Evolutionary conservation across 805 yeast genomes (phyloP).

Genomic region (Clavispora santaluciae): DNA sequence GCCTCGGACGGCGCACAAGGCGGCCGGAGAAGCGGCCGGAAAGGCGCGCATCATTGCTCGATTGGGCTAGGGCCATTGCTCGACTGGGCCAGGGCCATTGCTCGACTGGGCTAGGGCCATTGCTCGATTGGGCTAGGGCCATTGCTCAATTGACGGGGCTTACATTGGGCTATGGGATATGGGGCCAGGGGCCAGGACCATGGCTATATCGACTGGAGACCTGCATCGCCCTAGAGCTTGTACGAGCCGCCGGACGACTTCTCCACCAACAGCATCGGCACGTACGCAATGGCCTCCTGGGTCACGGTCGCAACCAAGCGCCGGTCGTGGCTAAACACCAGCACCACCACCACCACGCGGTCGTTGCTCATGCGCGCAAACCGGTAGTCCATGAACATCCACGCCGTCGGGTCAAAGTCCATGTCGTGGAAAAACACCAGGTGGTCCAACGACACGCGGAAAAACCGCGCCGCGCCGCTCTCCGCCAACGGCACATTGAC

Average conservation of each 20-base stretch:
- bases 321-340: slow-evolving; percentile 24
- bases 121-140: no score
- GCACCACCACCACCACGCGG: slow-evolving; percentile 27
- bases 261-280: slow-evolving; percentile 11
- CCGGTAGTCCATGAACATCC: slow-evolving; percentile 32
- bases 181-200: no score
- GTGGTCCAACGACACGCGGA: slow-evolving; percentile 38
- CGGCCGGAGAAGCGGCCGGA: no score
- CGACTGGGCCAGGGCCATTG: no score
- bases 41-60: no score
- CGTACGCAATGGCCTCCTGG: slow-evolving; percentile 30
- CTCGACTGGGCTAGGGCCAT: no score
- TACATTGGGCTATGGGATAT: no score
- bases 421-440: slow-evolving; percentile 31
- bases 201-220: no score
- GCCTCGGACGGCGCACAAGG: no score
- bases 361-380: slow-evolving; percentile 30
- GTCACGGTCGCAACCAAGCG: slow-evolving; percentile 25
- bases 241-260: slow-evolving; percentile 9
- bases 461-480: slow-evolving; percentile 17
- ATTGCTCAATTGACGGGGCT: no score
- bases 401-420: slow-evolving; percentile 32
- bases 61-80: no score
- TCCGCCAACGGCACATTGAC: slow-evolving; percentile 18
- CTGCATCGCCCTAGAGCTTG: slow-evolving; percentile 14